Conservation (phyloP, 768 basidiomycete genomes). For the Serpula lacrymans region DNA sequence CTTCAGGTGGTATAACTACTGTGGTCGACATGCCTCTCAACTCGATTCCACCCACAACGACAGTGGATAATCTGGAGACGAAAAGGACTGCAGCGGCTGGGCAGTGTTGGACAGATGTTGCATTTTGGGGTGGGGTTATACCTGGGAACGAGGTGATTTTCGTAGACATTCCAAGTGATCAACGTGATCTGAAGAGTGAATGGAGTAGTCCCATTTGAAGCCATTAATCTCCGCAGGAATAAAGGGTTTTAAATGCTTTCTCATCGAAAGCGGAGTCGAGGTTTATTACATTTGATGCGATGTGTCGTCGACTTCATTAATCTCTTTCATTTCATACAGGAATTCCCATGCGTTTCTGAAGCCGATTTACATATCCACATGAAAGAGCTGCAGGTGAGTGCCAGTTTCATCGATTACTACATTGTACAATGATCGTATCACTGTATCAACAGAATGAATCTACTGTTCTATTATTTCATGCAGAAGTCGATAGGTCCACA, state of each 20-base stretch:
- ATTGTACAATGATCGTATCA: too few species aligned
- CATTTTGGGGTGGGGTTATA: slow-evolving; percentile 88
- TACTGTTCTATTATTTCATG: slow-evolving; percentile 86
- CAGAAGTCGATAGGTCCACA: slow-evolving; percentile 65
- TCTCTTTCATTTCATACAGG: slow-evolving; percentile 43
- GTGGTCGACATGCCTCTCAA: slow-evolving; percentile 98
- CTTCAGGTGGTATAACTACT: slow-evolving; percentile 92
- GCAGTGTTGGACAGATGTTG: slow-evolving; percentile 71
- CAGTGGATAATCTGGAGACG: slow-evolving; percentile 63
- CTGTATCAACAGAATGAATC: slow-evolving; percentile 47
- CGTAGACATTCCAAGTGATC: not conserved
- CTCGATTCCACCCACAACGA: slow-evolving; percentile 94
- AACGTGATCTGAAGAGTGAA: not conserved
- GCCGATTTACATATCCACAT: slow-evolving; percentile 67
- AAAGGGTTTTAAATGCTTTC: slow-evolving; percentile 95
- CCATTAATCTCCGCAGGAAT: slow-evolving; percentile 80
- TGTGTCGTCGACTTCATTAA: too few species aligned
- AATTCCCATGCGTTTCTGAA: slow-evolving; percentile 87
- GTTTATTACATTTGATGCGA: slow-evolving; percentile 25
- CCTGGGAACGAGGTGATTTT: slow-evolving; percentile 77
- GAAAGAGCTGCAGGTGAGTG: slow-evolving; percentile 64
- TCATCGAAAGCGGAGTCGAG: slow-evolving; percentile 94
- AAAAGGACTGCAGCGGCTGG: slow-evolving; percentile 72
- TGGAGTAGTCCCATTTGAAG: slow-evolving; percentile 65
- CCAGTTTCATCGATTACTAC: slow-evolving; percentile 5